A percentile compares a stretch with the other conserved stretches of the same genome.
Conservation (phyloP, 495 filamentous ascomycete genomes). For the Annulohypoxylon maeteangense region DNA sequence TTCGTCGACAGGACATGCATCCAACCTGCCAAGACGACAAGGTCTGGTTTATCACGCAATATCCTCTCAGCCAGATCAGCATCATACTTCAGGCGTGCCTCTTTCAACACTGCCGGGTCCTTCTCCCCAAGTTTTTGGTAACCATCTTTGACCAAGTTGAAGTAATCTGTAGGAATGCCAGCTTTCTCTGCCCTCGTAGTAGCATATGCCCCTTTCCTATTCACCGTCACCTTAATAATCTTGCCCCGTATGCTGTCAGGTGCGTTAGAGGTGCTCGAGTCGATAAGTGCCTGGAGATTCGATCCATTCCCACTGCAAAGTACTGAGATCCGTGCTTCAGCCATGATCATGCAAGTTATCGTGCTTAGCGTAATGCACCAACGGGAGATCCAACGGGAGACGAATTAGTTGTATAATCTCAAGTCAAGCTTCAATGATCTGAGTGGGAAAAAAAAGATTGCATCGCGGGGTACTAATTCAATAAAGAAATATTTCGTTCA, state of each 20-base stretch:
- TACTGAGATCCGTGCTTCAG: conserved; percentile 44
- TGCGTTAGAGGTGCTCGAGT: conserved; percentile 65
- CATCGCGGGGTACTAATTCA: conserved; percentile 32
- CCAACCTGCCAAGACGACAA: conserved; percentile 76
- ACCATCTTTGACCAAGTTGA: conserved; percentile 77
- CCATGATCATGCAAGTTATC: conserved; percentile 44
- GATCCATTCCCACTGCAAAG: conserved; percentile 76
- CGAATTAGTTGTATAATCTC: background rate
- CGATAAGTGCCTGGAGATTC: conserved; percentile 92
- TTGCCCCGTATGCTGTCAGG: conserved; percentile 64
- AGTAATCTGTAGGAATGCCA: conserved; percentile 82
- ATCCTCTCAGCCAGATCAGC: conserved; percentile 79
- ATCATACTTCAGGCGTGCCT: conserved; percentile 77
- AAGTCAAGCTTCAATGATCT: background rate
- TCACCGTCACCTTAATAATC: conserved; percentile 83
- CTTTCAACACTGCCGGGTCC: conserved; percentile 64
- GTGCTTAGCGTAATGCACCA: conserved; percentile 18
- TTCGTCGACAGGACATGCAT: conserved; percentile 67
- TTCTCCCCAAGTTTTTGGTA: conserved; percentile 65
- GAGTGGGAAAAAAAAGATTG: conserved; percentile 15
- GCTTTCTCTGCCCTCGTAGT: conserved; percentile 75
- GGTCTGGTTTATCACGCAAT: conserved; percentile 71
- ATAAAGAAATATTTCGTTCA: conserved; percentile 17
- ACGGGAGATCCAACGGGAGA: background rate
- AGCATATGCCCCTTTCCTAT: conserved; percentile 82